These are phyloP conservation scores for Millerozyma miso DNA, from an alignment of 805 yeast genomes.

Conservation along the genomic window DNA sequence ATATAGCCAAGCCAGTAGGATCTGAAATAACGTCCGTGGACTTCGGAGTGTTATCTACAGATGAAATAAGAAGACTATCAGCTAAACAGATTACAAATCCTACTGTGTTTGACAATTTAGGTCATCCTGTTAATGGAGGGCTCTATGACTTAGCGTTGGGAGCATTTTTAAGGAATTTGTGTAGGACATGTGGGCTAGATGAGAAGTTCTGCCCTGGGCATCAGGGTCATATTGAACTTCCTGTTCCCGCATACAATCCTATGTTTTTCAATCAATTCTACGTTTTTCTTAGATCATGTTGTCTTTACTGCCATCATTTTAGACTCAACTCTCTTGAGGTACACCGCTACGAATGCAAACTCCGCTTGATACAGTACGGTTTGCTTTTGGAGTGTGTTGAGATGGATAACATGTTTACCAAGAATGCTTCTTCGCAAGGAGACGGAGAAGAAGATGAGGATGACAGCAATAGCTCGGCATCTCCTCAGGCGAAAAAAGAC, in stretches of 20 bases:
- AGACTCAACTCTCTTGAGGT: slow-evolving; percentile 64
- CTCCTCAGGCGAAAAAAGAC: slow-evolving; percentile 40
- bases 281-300: slow-evolving; percentile 74
- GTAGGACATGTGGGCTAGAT: slow-evolving; percentile 95
- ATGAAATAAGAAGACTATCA: slow-evolving; percentile 79
- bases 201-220: slow-evolving; percentile 97
- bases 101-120: slow-evolving; percentile 90
- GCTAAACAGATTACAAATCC: slow-evolving; percentile 96
- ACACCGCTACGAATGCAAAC: slow-evolving; percentile 73
- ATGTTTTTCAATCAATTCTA: slow-evolving; percentile 89
- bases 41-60: slow-evolving; percentile 77
- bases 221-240: slow-evolving; percentile 95
- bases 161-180: slow-evolving; percentile 81
- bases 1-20: slow-evolving; percentile 94
- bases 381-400: slow-evolving; percentile 72
- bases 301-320: slow-evolving; percentile 89
- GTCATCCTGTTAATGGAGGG: slow-evolving; percentile 94
- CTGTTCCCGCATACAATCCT: slow-evolving; percentile 94
- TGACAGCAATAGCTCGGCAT: slow-evolving; percentile 30
- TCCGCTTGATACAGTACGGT: slow-evolving; percentile 83
- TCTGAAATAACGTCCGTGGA: slow-evolving; percentile 90
- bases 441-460: slow-evolving; percentile 46
- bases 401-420: slow-evolving; percentile 58
- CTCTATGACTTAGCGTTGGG: slow-evolving; percentile 93
- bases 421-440: slow-evolving; percentile 31